These are phyloP conservation scores for Kwoniella heveanensis DNA, from an alignment of 768 basidiomycete species.

Conservation along the genomic window DNA sequence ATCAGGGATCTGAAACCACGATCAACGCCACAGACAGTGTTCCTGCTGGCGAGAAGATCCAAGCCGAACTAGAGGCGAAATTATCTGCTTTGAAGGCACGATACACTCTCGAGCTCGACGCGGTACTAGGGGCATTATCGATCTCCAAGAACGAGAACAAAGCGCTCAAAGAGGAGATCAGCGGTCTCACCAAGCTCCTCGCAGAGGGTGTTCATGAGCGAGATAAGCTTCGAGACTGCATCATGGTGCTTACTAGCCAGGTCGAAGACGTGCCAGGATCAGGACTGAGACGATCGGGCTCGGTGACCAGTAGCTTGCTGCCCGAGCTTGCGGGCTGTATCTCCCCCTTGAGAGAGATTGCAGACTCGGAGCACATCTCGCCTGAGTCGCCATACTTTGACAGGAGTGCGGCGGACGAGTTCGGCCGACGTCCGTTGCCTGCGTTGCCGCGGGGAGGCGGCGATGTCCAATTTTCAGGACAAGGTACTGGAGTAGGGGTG, in stretches of 20 bases:
- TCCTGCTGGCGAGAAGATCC: not conserved
- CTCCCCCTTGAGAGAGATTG: conserved; percentile 1
- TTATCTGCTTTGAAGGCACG: conserved; percentile 8
- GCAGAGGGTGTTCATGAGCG: conserved; percentile 14
- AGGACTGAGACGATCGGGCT: not conserved
- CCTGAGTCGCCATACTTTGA: not conserved
- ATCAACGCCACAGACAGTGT: too few species aligned
- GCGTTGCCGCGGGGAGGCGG: not conserved
- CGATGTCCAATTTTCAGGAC: too few species aligned
- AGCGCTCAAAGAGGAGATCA: conserved; percentile 21
- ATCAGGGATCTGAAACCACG: not conserved
- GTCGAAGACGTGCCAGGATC: not conserved
- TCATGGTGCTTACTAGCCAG: not conserved
- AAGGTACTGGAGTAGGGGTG: too few species aligned
- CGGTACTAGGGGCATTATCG: conserved; percentile 20
- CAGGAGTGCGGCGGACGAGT: conserved; percentile 4
- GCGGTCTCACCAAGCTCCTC: conserved; percentile 5
- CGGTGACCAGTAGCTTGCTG: conserved; percentile 9
- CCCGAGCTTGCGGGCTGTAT: conserved; percentile 10
- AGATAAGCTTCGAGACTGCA: conserved; percentile 14
- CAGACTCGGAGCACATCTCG: not conserved
- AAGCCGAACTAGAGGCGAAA: conserved; percentile 9
- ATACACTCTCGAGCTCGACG: conserved; percentile 30
- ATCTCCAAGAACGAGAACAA: conserved; percentile 14
- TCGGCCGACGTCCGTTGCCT: conserved; percentile 3